These are phyloP conservation scores for Tricholoma furcatifolium DNA, from an alignment of 768 basidiomycete genomes.

Conservation along the genomic window DNA sequence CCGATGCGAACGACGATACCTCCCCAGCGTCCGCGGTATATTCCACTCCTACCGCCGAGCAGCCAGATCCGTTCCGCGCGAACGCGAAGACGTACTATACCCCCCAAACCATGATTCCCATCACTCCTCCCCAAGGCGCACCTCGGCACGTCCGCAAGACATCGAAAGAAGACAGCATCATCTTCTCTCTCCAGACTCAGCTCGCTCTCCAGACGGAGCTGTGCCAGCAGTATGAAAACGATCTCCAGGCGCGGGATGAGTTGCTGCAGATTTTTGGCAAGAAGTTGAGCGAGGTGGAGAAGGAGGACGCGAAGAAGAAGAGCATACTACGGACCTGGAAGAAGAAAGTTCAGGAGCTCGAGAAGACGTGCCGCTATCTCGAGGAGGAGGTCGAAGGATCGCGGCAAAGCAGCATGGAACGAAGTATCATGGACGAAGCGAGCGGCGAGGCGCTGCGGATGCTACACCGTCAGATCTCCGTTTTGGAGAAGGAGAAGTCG, in stretches of 20 bases:
- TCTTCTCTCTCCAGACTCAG: constrained; percentile 73
- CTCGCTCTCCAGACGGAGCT: constrained; percentile 74
- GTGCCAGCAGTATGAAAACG: constrained; percentile 73
- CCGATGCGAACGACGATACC: constrained; percentile 64
- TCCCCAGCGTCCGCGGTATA: constrained; percentile 48
- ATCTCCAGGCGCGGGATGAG: constrained; percentile 72
- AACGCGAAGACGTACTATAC: constrained; percentile 78
- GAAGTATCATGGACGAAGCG: constrained; percentile 82
- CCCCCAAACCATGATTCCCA: constrained; percentile 69
- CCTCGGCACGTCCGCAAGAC: constrained; percentile 52
- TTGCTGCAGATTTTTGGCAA: constrained; percentile 58
- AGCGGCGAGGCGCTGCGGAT: constrained; percentile 76
- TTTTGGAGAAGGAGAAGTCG: constrained; percentile 66
- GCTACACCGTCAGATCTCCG: constrained; percentile 76
- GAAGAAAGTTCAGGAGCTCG: constrained; percentile 75
- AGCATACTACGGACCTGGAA: constrained; percentile 59
- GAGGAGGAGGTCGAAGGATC: constrained; percentile 90
- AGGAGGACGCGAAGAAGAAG: constrained; percentile 62
- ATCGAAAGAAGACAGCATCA: constrained; percentile 70
- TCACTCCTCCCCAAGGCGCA: constrained; percentile 53
- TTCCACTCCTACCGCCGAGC: constrained; percentile 23
- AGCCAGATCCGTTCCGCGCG: constrained; percentile 74
- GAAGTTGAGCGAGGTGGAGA: constrained; percentile 55
- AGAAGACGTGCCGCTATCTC: constrained; percentile 59
- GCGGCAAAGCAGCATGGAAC: constrained; percentile 76